Conservation (phyloP, 1,284 basidiomycete genomes). For the Heliocybe sulcata region DNA sequence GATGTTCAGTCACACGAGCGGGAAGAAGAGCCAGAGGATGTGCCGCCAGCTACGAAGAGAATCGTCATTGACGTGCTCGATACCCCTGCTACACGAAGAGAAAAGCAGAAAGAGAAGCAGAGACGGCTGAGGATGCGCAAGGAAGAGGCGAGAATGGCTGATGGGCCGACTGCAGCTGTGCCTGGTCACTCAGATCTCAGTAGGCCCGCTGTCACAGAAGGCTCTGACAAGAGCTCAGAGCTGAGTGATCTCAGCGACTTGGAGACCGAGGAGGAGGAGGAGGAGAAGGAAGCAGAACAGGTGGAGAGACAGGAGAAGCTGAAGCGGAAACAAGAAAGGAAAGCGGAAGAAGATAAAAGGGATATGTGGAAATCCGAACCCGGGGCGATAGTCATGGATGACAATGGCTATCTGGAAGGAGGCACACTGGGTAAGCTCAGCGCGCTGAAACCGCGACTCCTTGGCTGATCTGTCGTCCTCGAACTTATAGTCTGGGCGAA, state of each 20-base stretch:
- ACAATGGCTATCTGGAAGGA: constrained; percentile 29
- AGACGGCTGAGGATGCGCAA: neutral
- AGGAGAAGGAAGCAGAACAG: neutral
- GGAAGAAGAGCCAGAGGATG: neutral
- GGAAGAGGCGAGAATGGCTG: neutral
- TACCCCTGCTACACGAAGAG: constrained; percentile 1
- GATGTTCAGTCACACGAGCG: neutral
- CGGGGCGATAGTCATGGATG: constrained; percentile 19
- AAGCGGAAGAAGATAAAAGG: neutral
- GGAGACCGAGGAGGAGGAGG: constrained; percentile 10
- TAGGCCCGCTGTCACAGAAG: constrained; percentile 14
- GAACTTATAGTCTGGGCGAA: constrained; percentile 54
- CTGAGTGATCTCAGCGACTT: constrained; percentile 3
- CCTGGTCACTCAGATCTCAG: constrained; percentile 6
- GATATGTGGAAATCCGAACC: constrained; percentile 10
- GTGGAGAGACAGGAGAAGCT: neutral
- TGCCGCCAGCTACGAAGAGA: neutral
- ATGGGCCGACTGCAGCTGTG: neutral
- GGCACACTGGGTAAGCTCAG: constrained; percentile 42
- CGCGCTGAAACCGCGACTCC: neutral
- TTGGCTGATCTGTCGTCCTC: neutral
- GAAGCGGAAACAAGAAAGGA: constrained; percentile 10
- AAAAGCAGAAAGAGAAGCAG: neutral
- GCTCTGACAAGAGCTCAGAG: constrained; percentile 2
- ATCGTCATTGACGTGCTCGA: constrained; percentile 3